Evolutionary conservation across 352 stramenopile species (phyloP).

Genomic region (Globisporangium yorkense): DNA sequence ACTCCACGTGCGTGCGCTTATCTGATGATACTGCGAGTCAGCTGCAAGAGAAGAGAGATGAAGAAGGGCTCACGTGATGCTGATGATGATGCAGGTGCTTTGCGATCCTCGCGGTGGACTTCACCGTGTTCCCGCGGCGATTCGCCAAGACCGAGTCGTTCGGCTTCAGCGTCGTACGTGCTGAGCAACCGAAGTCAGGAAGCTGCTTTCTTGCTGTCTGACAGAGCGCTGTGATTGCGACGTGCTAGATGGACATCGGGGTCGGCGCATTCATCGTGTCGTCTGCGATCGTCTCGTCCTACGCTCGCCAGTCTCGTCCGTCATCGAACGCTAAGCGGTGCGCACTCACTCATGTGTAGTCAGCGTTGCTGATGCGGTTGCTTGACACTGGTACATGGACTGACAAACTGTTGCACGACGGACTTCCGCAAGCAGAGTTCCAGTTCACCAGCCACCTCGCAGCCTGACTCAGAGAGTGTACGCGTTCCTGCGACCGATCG

Average conservation of each 20-base stretch:
- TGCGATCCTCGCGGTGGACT: constrained; percentile 98
- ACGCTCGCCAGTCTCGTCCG: constrained; percentile 45
- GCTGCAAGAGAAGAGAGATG: neutral
- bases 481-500: constrained; percentile 62
- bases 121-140: constrained; percentile 93
- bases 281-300: constrained; percentile 66
- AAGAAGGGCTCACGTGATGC: neutral
- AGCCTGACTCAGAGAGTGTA: constrained; percentile 26
- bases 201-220: neutral
- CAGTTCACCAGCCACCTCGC: neutral
- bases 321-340: constrained; percentile 18
- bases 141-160: constrained; percentile 95
- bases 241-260: constrained; percentile 94
- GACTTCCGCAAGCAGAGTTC: neutral
- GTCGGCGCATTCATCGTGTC: constrained; percentile 94
- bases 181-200: neutral
- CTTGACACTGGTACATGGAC: neutral
- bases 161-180: constrained; percentile 91
- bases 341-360: neutral
- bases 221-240: neutral
- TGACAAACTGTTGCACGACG: neutral
- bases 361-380: neutral
- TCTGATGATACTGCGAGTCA: neutral
- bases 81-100: constrained; percentile 44
- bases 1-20: constrained; percentile 49